These are phyloP conservation scores for Mycena galericulata DNA, from an alignment of 768 basidiomycete genomes.

Conservation along the genomic window DNA sequence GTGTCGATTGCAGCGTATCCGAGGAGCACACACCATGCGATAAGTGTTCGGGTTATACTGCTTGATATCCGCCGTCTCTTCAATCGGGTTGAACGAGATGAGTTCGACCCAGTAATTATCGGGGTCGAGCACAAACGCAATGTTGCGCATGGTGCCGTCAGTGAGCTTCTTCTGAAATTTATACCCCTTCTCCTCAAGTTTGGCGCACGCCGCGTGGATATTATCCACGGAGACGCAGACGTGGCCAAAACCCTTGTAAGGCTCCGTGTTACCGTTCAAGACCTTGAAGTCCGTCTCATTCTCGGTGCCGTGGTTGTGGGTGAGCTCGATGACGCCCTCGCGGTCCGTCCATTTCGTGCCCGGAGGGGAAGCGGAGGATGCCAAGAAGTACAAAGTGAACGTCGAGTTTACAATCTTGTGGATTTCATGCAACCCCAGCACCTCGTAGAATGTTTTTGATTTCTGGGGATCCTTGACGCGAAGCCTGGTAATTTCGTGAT, in stretches of 20 bases:
- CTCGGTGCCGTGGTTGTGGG: slow-evolving; percentile 94
- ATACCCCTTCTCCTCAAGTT: slow-evolving; percentile 85
- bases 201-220: slow-evolving; percentile 83
- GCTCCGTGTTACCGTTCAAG: slow-evolving; percentile 86
- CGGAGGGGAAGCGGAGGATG: slow-evolving; percentile 62
- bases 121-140: slow-evolving; percentile 89
- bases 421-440: slow-evolving; percentile 80
- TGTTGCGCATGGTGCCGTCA: slow-evolving; percentile 88
- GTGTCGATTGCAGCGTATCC: no score
- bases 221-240: slow-evolving; percentile 89
- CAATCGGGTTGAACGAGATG: slow-evolving; percentile 34
- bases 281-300: slow-evolving; percentile 81
- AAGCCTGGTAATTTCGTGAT: slow-evolving; percentile 89
- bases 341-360: slow-evolving; percentile 67
- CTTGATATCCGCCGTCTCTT: slow-evolving; percentile 1
- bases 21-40: slow-evolving; percentile 16
- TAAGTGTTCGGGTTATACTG: slow-evolving; percentile 22
- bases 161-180: slow-evolving; percentile 88
- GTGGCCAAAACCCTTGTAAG: slow-evolving; percentile 86
- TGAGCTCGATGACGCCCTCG: slow-evolving; percentile 80
- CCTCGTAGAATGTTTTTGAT: slow-evolving; percentile 86
- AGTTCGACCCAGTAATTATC: slow-evolving; percentile 67
- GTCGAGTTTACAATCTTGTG: slow-evolving; percentile 51
- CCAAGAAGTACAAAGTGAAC: slow-evolving; percentile 90
- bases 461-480: slow-evolving; percentile 88